phyloP scores from a whole-genome alignment of 352 stramenopile genomes.

The Pythium aquatile region DNA sequence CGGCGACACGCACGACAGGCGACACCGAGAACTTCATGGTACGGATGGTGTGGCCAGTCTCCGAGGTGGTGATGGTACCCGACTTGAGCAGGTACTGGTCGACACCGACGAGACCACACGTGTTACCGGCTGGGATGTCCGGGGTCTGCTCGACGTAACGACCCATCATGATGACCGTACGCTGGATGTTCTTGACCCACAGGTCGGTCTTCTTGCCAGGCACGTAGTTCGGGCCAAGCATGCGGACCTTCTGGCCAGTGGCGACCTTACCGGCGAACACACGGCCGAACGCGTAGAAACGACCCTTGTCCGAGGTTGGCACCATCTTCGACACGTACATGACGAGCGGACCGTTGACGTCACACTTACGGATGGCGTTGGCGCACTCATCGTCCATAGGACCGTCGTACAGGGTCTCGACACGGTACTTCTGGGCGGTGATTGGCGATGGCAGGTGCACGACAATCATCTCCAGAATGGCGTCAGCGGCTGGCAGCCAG shows the following conservation, averaged over 20 bases:
- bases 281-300: constrained; percentile 99
- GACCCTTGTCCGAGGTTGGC: constrained; percentile 97
- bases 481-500: constrained; percentile 98
- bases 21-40: constrained; percentile 99
- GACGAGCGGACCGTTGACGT: constrained; percentile 97
- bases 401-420: constrained; percentile 98
- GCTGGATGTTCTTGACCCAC: constrained; percentile 99
- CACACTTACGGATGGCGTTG: constrained; percentile 97
- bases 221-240: constrained; percentile 99
- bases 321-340: constrained; percentile 99
- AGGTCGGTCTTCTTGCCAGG: constrained; percentile 99
- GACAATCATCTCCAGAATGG: constrained; percentile 99
- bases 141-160: constrained; percentile 97
- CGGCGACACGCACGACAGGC: constrained; percentile 98
- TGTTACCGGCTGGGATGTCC: constrained; percentile 99
- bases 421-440: constrained; percentile 97
- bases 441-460: constrained; percentile 97
- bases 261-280: constrained; percentile 99
- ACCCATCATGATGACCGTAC: constrained; percentile 99
- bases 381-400: constrained; percentile 97
- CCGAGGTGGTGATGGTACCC: constrained; percentile 98
- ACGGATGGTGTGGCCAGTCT: constrained; percentile 98
- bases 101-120: constrained; percentile 98
- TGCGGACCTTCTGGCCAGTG: constrained; percentile 98
- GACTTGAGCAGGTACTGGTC: constrained; percentile 99